phyloP scores from a whole-genome alignment of 257 asterid genomes.

The Scutellaria minor region DNA sequence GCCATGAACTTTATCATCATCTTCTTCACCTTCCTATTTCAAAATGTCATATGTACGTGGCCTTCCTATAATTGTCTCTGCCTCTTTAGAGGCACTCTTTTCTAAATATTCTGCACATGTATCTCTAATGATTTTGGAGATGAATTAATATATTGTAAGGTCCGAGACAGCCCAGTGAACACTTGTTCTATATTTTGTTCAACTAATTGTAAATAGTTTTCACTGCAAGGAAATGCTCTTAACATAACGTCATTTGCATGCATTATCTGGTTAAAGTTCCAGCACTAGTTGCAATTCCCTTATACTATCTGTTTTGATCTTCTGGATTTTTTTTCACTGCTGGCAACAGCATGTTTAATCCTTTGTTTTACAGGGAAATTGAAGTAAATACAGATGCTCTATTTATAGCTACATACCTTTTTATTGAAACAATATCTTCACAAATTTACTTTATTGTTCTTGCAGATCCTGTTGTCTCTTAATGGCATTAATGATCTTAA shows the following conservation, averaged over 20 bases:
- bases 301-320: slow-evolving; percentile 15
- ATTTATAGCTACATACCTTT: slow-evolving; percentile 1
- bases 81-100: not conserved
- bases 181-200: not conserved
- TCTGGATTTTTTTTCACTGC: slow-evolving; percentile 29
- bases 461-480: slow-evolving; percentile 77
- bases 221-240: not conserved
- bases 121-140: not conserved
- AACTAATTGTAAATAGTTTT: slow-evolving; percentile 22
- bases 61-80: not conserved
- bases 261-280: slow-evolving; percentile 27
- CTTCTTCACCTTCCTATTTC: slow-evolving; percentile 14
- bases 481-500: slow-evolving; percentile 63
- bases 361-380: slow-evolving; percentile 24
- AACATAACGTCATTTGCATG: not conserved
- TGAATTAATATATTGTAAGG: not conserved
- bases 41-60: slow-evolving; percentile 9
- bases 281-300: slow-evolving; percentile 10
- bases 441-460: slow-evolving; percentile 31
- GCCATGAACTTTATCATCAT: slow-evolving; percentile 17
- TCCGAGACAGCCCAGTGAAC: not conserved
- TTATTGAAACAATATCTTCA: slow-evolving; percentile 22
- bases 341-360: slow-evolving; percentile 24
- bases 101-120: slow-evolving; percentile 3
- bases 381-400: slow-evolving; percentile 27